A percentile compares a stretch with the other conserved stretches of the same genome.
phyloP scores from a whole-genome alignment of 2,329 filamentous ascomycete genomes.

The Diaporthe velutina region DNA sequence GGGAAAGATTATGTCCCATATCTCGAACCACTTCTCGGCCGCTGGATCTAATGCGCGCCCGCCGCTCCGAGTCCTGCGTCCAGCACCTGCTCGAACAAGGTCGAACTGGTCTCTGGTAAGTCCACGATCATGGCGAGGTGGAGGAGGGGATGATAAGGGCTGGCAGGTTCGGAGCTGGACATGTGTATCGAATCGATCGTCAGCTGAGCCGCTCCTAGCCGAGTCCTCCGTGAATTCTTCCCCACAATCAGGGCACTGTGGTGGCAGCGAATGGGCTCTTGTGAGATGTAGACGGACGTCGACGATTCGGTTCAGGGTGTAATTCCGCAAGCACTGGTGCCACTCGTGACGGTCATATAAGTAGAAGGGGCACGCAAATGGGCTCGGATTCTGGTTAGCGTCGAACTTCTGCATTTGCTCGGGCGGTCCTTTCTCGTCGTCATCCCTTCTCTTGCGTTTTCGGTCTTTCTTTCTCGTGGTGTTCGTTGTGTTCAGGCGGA shows the following conservation, averaged over 20 bases:
- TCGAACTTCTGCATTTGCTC: neutral
- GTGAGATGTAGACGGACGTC: neutral
- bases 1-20: slow-evolving; percentile 10
- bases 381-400: neutral
- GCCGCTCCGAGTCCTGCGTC: neutral
- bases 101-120: neutral
- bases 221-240: neutral
- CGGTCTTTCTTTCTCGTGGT: neutral
- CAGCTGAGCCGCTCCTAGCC: neutral
- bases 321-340: neutral
- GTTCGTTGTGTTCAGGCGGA: neutral
- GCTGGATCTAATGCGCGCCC: neutral
- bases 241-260: neutral
- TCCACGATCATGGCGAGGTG: neutral
- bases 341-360: neutral
- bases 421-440: neutral
- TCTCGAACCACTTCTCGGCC: slow-evolving; percentile 6
- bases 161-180: neutral
- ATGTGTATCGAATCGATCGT: neutral
- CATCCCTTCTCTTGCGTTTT: neutral
- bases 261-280: neutral
- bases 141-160: neutral
- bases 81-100: neutral
- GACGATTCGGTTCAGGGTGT: neutral
- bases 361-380: slow-evolving; percentile 7